Conservation (phyloP, 148 eudicot species). For the Pouteria glomerata region DNA sequence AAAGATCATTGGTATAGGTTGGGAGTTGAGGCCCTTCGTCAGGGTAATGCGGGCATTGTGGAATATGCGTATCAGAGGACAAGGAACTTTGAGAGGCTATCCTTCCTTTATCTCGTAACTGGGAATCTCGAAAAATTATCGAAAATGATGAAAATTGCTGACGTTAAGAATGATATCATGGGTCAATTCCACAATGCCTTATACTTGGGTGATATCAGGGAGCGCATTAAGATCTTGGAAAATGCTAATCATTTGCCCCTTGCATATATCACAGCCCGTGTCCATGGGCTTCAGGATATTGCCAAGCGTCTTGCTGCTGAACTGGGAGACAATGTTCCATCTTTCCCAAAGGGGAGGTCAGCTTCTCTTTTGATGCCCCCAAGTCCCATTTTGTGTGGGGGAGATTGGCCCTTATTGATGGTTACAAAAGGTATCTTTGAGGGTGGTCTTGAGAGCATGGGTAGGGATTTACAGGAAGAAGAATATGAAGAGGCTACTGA, state of each 20-base stretch:
- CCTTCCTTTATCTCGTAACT: conserved; percentile 70
- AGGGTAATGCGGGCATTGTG: conserved; percentile 72
- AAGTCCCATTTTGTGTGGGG: conserved; percentile 46
- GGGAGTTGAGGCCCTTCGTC: conserved; percentile 84
- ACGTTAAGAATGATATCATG: conserved; percentile 71
- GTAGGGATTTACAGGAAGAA: conserved; percentile 39
- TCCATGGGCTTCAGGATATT: conserved; percentile 56
- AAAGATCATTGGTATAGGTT: conserved; percentile 77
- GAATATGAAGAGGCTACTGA: conserved; percentile 54
- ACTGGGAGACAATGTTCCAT: conserved; percentile 58
- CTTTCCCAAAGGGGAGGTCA: conserved; percentile 44
- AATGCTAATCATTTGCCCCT: conserved; percentile 65
- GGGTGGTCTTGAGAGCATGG: conserved; percentile 49
- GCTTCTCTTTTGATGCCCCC: conserved; percentile 70
- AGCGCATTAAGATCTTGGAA: conserved; percentile 69
- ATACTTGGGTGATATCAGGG: conserved; percentile 61
- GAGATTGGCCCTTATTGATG: conserved; percentile 75
- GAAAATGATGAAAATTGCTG: conserved; percentile 80
- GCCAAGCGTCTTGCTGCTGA: conserved; percentile 50
- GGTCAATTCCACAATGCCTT: conserved; percentile 81
- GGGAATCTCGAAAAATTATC: conserved; percentile 59
- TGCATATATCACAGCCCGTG: conserved; percentile 67
- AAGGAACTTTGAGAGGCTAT: conserved; percentile 69
- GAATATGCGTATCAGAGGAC: conserved; percentile 79
- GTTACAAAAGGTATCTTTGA: conserved; percentile 67